Evolutionary conservation across 1,139 yeast species (phyloP), one percentile per base, ranked within the genome.

Genomic region (Candida dubliniensis): DNA sequence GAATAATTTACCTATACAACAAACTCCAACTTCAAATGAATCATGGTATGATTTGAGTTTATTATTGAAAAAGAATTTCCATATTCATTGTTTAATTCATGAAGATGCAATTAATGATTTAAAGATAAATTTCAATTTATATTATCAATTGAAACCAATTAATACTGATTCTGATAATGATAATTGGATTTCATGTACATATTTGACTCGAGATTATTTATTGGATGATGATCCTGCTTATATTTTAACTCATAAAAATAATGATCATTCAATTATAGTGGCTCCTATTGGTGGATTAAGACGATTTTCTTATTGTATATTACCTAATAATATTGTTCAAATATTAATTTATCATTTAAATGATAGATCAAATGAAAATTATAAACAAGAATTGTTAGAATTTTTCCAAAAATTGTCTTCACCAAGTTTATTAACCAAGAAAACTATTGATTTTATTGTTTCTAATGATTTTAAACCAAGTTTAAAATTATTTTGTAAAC

Each of bases 391-490:
- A 31, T 54, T 64, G 26, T 59, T 58, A 31, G 58, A 61, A 4
- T 59, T 64, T 49, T 69, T 63, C 39, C 52, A 51, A 25, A 47
- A 52, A n/a, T 5, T 18, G 23, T 50, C 61, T 15, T 48, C 44
- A 3, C 54, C 59, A 13, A 58, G 64, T 36, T 63, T 74, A 40
- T 59, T 80, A 51, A 75, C 81, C n/a, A 77, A 72, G 54, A 53
- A 74, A 24, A 67, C 83, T 3, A 52, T 79, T 8, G 82, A 80
- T 49, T 76, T 81, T 67, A 63, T 82, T 12, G 60, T 77, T 27
- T 66, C 76, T 12, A 74, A 74, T 51, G 63, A 69, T 35, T 69
- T 74, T 52, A 71, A 69, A 58, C 89, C 80, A 18, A 68, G 60
- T 43, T 64, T 55, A 63, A 77, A 73, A 48, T 58, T 81, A 13